phyloP scores from a whole-genome alignment of 345 rosid genomes.

The Cardamine occulta region DNA sequence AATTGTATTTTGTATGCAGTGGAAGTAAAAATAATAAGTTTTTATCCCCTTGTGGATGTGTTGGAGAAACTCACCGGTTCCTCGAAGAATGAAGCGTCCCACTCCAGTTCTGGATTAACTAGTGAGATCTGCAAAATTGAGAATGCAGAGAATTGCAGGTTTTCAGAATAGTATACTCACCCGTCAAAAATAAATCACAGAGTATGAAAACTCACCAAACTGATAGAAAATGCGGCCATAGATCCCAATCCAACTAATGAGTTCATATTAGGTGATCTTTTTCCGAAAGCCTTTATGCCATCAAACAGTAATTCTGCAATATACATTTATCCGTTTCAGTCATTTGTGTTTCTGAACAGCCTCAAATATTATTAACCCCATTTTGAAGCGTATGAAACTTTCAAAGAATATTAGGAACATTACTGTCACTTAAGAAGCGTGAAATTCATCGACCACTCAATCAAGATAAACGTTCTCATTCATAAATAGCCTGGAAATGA shows the following conservation, averaged over 20 bases:
- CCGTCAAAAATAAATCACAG: slow-evolving; percentile 20
- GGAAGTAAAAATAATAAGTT: background rate
- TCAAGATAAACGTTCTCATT: no score
- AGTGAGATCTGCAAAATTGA: slow-evolving; percentile 66
- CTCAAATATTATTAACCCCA: slow-evolving; percentile 16
- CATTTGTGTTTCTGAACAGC: slow-evolving; percentile 13
- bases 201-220: slow-evolving; percentile 57
- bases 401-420: slow-evolving; percentile 5
- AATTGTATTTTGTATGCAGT: slow-evolving; percentile 8
- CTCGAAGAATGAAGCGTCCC: slow-evolving; percentile 96
- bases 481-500: background rate
- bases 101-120: slow-evolving; percentile 77
- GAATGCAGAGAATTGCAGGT: slow-evolving; percentile 16
- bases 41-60: slow-evolving; percentile 11
- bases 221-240: slow-evolving; percentile 78
- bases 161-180: slow-evolving; percentile 10
- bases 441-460: background rate
- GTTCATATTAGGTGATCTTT: slow-evolving; percentile 96
- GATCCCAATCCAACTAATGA: slow-evolving; percentile 94
- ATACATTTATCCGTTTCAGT: slow-evolving; percentile 19
- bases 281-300: slow-evolving; percentile 77
- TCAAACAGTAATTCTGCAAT: slow-evolving; percentile 77
- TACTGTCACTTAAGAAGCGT: slow-evolving; percentile 3
- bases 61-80: slow-evolving; percentile 84
- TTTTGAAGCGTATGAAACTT: slow-evolving; percentile 12